phyloP scores from a whole-genome alignment of 1,284 basidiomycete genomes.

The Cerrena zonata region DNA sequence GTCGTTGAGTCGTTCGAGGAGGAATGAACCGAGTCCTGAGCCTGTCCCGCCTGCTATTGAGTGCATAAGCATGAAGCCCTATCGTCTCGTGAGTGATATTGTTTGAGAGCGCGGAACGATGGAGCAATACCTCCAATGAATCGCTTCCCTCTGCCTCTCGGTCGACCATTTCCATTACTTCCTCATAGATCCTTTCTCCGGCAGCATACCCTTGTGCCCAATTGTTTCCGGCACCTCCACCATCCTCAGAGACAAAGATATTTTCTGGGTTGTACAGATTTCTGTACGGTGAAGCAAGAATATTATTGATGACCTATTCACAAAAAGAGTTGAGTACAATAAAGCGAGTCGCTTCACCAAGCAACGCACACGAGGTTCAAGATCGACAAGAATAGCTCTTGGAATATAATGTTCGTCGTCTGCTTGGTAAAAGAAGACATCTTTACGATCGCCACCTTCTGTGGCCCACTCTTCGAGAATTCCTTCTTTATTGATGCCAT shows the following conservation, averaged over 20 bases:
- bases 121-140: slow-evolving; percentile 83
- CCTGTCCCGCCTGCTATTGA: slow-evolving; percentile 99
- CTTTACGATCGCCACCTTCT: slow-evolving; percentile 91
- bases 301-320: slow-evolving; percentile 88
- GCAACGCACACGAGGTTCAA: slow-evolving; percentile 85
- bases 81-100: slow-evolving; percentile 3
- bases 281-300: slow-evolving; percentile 86
- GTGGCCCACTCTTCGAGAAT: slow-evolving; percentile 93
- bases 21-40: slow-evolving; percentile 93
- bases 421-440: slow-evolving; percentile 99
- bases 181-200: slow-evolving; percentile 91
- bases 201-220: slow-evolving; percentile 93
- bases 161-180: slow-evolving; percentile 99
- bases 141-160: slow-evolving; percentile 98
- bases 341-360: not conserved
- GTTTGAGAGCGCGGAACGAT: slow-evolving; percentile 1
- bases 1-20: slow-evolving; percentile 94
- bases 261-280: slow-evolving; percentile 98
- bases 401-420: slow-evolving; percentile 99
- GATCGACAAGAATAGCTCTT: slow-evolving; percentile 90
- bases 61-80: slow-evolving; percentile 99
- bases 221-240: slow-evolving; percentile 97
- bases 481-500: slow-evolving; percentile 90
- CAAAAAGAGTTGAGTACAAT: slow-evolving; percentile 1
- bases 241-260: slow-evolving; percentile 91